Base-by-base conservation (phyloP, 2,329 filamentous ascomycete species). In the Hypoxylon sp. region DNA sequence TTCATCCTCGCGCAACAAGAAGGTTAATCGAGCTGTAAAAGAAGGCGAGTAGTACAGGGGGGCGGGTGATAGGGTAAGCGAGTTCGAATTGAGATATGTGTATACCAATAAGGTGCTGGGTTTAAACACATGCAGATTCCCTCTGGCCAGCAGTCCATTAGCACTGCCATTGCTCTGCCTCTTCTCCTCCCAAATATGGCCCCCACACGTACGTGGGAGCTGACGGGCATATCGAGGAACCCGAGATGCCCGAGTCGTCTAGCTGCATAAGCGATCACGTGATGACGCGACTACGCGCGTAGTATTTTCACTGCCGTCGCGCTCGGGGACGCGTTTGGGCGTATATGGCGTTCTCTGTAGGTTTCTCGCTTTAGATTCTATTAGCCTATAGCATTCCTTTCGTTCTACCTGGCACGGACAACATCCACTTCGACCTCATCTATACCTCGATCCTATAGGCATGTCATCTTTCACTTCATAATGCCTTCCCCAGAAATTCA, bases 401-500 rank as follows among this genome's bases (percentile, higher is more conserved):
- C 2, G 5, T 7, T 10, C 17, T n/a, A 6, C 27, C 2, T 42
- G 46, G 29, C 32, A 35, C n/a, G 10, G 24, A 7, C 17, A 4
- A n/a, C 5, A n/a, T 15, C 8, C 7, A 7, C 15, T 42, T 53
- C 11, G 24, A 35, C 21, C 6, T 11, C 17, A 21, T 17, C 17
- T 7, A 21, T 15, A 55, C 11, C 15, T 13, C 2, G 6, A 17
- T 32, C 8, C 27, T 10, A 62, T 37, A 10, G 11, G 32, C 24
- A 48, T 6, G 17, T 27, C 13, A 39, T 42, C n/a, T 35, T 13
- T 8, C 13, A 27, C 32, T 13, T 27, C 3, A 2, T 39, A 37
- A 55, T 52, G 54, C 24, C 47, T 50, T 54, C 55, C 3, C 15
- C 17, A 15, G 15, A 59, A 15, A 24, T 11, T 19, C 46, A 56